These are phyloP conservation scores for Prototheca stagnorum DNA, from an alignment of 163 green algal species.

Conservation along the genomic window DNA sequence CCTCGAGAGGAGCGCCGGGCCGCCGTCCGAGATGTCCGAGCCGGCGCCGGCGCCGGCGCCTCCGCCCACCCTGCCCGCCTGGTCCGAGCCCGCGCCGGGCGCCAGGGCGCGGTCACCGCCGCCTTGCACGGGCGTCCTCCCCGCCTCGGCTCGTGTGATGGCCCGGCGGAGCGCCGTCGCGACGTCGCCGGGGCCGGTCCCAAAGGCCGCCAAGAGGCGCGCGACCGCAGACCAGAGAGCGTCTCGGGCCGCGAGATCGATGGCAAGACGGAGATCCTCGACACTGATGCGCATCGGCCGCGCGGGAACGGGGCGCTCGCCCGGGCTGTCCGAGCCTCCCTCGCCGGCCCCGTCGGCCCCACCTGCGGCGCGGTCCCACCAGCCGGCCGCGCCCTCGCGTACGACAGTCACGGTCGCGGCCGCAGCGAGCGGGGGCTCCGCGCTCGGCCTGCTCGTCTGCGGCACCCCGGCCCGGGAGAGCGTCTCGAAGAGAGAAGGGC, in stretches of 20 bases:
- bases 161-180: background rate
- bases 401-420: too few species aligned
- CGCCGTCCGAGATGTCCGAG: too few species aligned
- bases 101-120: background rate
- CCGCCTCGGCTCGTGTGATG: too few species aligned
- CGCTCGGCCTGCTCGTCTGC: too few species aligned
- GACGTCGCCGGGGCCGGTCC: background rate
- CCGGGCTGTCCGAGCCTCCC: background rate
- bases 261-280: constrained; percentile 20
- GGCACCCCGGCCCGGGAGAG: too few species aligned
- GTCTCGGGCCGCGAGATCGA: constrained; percentile 21
- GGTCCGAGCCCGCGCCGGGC: background rate
- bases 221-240: constrained; percentile 14
- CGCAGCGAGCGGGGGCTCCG: too few species aligned
- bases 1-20: too few species aligned
- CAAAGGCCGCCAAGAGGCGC: constrained; percentile 8
- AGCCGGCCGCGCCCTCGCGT: too few species aligned
- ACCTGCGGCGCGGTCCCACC: background rate
- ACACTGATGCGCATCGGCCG: constrained; percentile 12
- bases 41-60: background rate
- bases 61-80: too few species aligned
- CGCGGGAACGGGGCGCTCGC: background rate
- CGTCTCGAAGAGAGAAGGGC: too few species aligned
- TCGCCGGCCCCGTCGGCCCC: background rate
- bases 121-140: too few species aligned